These are phyloP conservation scores for Thymus quinquecostatus DNA, from an alignment of 257 asterid species.

Conservation along the genomic window DNA sequence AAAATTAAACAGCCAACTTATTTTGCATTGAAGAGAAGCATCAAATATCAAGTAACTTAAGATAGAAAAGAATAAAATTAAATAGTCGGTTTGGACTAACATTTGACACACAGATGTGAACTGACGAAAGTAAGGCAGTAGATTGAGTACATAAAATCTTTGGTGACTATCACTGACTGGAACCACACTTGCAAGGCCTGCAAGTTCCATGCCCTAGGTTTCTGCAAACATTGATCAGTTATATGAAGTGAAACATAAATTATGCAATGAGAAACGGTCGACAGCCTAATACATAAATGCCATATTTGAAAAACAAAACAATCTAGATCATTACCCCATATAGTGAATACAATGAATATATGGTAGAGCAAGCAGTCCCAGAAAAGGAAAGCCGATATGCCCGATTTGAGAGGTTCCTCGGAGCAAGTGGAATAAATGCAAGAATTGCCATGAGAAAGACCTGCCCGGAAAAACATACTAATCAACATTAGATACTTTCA, in stretches of 20 bases:
- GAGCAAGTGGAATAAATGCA: conserved; percentile 70
- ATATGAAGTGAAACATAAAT: conserved; percentile 24
- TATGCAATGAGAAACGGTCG: conserved; percentile 10
- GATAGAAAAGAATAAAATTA: conserved; percentile 20
- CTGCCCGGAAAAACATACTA: conserved; percentile 42
- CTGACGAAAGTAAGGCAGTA: conserved; percentile 78
- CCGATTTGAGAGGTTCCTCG: conserved; percentile 63
- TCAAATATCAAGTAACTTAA: conserved; percentile 17
- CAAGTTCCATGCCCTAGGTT: conserved; percentile 88
- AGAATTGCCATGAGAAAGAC: conserved; percentile 77
- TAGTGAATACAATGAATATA: conserved; percentile 66
- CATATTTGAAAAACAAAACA: conserved; percentile 17
- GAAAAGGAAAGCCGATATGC: conserved; percentile 78
- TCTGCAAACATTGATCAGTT: conserved; percentile 48
- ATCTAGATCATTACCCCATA: conserved; percentile 71
- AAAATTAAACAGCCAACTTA: conserved; percentile 28
- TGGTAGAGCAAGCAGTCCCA: conserved; percentile 76
- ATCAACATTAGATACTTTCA: conserved; percentile 1
- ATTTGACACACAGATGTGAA: conserved; percentile 78
- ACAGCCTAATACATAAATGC: conserved; percentile 17
- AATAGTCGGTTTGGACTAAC: conserved; percentile 45
- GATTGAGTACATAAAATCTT: conserved; percentile 74
- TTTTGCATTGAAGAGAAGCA: conserved; percentile 14
- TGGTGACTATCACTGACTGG: conserved; percentile 73
- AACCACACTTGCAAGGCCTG: conserved; percentile 93